Base-by-base conservation (phyloP, 805 yeast species). In the Metschnikowia anglica region DNA sequence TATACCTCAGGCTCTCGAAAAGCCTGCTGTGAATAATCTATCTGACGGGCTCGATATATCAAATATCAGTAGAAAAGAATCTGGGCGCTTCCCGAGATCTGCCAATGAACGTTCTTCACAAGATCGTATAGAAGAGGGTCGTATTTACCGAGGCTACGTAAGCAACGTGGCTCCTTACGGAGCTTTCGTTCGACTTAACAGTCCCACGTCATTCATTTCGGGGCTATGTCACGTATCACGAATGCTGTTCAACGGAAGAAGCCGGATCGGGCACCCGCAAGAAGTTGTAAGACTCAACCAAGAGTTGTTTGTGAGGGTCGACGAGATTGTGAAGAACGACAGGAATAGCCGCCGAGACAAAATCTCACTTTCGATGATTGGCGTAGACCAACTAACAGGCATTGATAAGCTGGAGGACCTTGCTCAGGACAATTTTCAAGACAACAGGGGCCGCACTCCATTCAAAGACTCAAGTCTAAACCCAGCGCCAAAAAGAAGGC, bases 211-310 rank as follows among this genome's bases (percentile, higher is more conserved):
- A 7, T 36, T 58, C 60, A 16, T 80, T 68, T 53, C 66, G 1
- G 96, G 95, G 0, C 66, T 90, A 13, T 82, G 90, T 28, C 97
- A 90, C 57, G 73, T 85, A 0, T 87, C 96, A 0, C 83, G 81
- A 32, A 70, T 90, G 24, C 69, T 78, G 43, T 62, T 54, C 40
- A 66, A 63, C 43, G 70, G 70, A 4, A 57, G 58, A n/a, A 50
- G 65, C 2, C 65, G 88, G 36, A 65, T 84, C 1, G 62, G 70
- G 5, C 74, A 74, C 35, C 88, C 91, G 0, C 57, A 73, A 2
- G 91, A 85, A 37, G 67, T 79, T 1, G 66, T 87, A 13, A 63
- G 68, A 32, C 53, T 66, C 25, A 74, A 79, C 42, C 88, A 88
- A 47, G 66, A 68, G 5, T 89, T 89, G 6, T 83, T 62, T 56